Percentiles rank a stretch among this genome's conserved stretches.
phyloP scores from a whole-genome alignment of 352 stramenopile genomes.

The Plasmopara muralis region DNA sequence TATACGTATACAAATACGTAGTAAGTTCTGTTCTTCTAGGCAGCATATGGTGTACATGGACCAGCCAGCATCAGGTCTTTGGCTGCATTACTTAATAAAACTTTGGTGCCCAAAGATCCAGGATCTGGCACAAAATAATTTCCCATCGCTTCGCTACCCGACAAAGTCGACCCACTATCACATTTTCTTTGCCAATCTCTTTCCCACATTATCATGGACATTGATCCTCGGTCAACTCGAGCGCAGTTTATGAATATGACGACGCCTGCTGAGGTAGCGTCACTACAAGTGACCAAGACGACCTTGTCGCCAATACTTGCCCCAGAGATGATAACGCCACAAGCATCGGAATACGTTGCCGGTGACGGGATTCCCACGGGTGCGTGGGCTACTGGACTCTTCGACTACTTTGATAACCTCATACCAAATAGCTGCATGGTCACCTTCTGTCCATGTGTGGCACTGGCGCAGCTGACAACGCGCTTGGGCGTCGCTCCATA shows the following conservation, averaged over 20 bases:
- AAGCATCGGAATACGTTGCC: constrained; percentile 11
- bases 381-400: constrained; percentile 33
- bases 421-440: constrained; percentile 45
- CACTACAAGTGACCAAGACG: constrained; percentile 8
- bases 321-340: constrained; percentile 19
- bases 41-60: background rate
- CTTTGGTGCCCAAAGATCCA: background rate
- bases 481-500: constrained; percentile 32
- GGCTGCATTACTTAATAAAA: background rate
- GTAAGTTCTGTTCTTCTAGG: background rate
- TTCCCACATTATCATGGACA: constrained; percentile 9
- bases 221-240: constrained; percentile 21
- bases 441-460: constrained; percentile 45
- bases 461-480: constrained; percentile 36
- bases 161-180: background rate
- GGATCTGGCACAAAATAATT: background rate
- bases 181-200: constrained; percentile 4
- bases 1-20: background rate
- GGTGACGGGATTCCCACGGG: constrained; percentile 23
- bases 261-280: constrained; percentile 13
- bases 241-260: constrained; percentile 23
- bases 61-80: background rate
- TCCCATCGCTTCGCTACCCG: background rate
- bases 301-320: constrained; percentile 17
- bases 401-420: constrained; percentile 31